Evolutionary conservation across 1,284 basidiomycete genomes (phyloP).

Genomic region (Ceratobasidium papillatum): DNA sequence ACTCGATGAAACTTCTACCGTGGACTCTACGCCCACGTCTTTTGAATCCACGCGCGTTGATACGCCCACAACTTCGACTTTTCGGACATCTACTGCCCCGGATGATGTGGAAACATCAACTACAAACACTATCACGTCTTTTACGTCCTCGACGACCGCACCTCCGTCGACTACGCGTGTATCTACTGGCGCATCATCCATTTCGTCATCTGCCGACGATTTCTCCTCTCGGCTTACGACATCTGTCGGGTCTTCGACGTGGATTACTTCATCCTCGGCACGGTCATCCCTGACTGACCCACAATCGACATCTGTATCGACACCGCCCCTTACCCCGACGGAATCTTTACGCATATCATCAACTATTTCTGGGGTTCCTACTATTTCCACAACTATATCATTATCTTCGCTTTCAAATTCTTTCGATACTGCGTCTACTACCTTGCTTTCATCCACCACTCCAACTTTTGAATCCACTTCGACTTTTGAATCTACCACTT

Average conservation of each 20-base stretch:
- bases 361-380: slow-evolving; percentile 28
- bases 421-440: slow-evolving; percentile 45
- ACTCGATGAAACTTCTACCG: not conserved
- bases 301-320: slow-evolving; percentile 37
- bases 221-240: slow-evolving; percentile 38
- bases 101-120: not conserved
- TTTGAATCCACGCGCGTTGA: slow-evolving; percentile 10
- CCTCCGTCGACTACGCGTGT: not conserved
- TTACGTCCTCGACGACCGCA: not conserved
- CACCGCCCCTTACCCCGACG: slow-evolving; percentile 40
- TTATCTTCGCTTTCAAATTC: slow-evolving; percentile 44
- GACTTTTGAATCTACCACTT: slow-evolving; percentile 45
- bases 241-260: slow-evolving; percentile 30
- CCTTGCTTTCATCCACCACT: slow-evolving; percentile 46
- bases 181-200: slow-evolving; percentile 10
- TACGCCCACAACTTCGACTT: too few relatives aligned
- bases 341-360: slow-evolving; percentile 44
- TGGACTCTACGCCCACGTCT: not conserved
- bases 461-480: slow-evolving; percentile 45
- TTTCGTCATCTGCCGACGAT: slow-evolving; percentile 45
- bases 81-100: not conserved
- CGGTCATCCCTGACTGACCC: slow-evolving; percentile 40
- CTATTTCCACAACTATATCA: slow-evolving; percentile 45
- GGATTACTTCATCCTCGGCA: slow-evolving; percentile 40
- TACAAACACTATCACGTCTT: not conserved